Evolutionary conservation across 257 asterid species (phyloP).

Genomic region (Primulina huaijiensis): DNA sequence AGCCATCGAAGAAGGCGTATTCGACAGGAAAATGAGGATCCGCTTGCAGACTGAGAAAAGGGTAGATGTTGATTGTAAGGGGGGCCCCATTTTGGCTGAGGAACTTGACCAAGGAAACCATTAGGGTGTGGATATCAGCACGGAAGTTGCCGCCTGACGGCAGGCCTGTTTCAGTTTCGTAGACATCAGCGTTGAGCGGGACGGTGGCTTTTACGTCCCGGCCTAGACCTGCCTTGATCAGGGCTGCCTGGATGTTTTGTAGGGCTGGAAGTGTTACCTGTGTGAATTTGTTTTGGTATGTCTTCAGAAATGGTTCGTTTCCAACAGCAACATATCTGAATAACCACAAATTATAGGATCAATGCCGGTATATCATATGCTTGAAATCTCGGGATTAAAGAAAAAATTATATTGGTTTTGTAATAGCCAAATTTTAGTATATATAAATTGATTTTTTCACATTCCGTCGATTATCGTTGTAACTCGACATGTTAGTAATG

Average conservation of each 20-base stretch:
- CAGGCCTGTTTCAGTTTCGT: slow-evolving; percentile 41
- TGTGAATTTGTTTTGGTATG: slow-evolving; percentile 60
- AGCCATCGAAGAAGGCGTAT: slow-evolving; percentile 76
- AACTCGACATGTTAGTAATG: too few relatives aligned
- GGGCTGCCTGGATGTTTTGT: slow-evolving; percentile 73
- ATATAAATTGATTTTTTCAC: too few relatives aligned
- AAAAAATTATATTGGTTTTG: too few relatives aligned
- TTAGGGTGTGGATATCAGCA: slow-evolving; percentile 52
- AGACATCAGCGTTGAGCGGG: slow-evolving; percentile 86
- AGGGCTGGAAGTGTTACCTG: slow-evolving; percentile 64
- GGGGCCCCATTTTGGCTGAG: slow-evolving; percentile 64
- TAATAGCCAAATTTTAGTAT: too few relatives aligned
- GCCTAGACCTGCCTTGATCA: slow-evolving; percentile 71
- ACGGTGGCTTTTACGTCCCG: slow-evolving; percentile 78
- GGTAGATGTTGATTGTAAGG: slow-evolving; percentile 75
- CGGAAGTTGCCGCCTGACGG: slow-evolving; percentile 82
- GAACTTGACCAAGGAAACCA: slow-evolving; percentile 57
- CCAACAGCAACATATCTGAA: slow-evolving; percentile 82
- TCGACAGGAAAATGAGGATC: slow-evolving; percentile 72
- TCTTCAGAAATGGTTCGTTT: slow-evolving; percentile 65
- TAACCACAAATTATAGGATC: neutral
- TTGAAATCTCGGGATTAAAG: too few relatives aligned
- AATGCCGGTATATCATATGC: too few relatives aligned
- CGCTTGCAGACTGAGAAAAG: slow-evolving; percentile 73
- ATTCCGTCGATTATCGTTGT: too few relatives aligned